Percentiles rank a stretch among this genome's conserved stretches.
Conservation (phyloP, 441 rosid genomes). For the Adansonia rubrostipa region DNA sequence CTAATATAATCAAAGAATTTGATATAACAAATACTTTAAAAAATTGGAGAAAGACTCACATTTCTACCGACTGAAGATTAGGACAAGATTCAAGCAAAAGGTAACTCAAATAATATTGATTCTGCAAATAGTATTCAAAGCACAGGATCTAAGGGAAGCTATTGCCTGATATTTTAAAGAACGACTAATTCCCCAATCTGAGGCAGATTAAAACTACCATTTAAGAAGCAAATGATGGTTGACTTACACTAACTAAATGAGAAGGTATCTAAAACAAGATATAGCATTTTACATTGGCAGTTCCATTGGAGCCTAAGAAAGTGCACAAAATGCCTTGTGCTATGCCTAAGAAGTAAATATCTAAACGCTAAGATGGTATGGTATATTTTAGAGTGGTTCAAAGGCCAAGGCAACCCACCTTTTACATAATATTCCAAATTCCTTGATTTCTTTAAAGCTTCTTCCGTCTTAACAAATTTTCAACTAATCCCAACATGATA, state of each 20-base stretch:
- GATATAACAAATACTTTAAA: not conserved
- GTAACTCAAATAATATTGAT: not conserved
- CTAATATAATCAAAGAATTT: not conserved
- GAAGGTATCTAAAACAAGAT: not conserved
- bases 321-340: not conserved
- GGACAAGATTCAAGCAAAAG: not conserved
- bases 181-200: not conserved
- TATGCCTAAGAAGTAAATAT: not conserved
- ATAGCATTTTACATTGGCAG: not conserved
- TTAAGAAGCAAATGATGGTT: not conserved
- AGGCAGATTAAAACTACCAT: not conserved
- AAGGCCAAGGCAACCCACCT: not conserved
- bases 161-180: not conserved
- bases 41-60: not conserved
- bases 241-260: not conserved
- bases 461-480: not conserved
- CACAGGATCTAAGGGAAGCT: not conserved
- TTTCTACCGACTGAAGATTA: not conserved
- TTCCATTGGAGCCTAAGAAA: not conserved
- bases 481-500: not conserved
- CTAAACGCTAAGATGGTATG: not conserved
- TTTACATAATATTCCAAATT: not conserved
- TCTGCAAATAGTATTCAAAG: conserved; percentile 2
- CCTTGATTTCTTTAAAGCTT: conserved; percentile 9
- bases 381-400: not conserved